Base-by-base conservation (phyloP, 2,329 filamentous ascomycete species). In the Fusarium guadeloupense region DNA sequence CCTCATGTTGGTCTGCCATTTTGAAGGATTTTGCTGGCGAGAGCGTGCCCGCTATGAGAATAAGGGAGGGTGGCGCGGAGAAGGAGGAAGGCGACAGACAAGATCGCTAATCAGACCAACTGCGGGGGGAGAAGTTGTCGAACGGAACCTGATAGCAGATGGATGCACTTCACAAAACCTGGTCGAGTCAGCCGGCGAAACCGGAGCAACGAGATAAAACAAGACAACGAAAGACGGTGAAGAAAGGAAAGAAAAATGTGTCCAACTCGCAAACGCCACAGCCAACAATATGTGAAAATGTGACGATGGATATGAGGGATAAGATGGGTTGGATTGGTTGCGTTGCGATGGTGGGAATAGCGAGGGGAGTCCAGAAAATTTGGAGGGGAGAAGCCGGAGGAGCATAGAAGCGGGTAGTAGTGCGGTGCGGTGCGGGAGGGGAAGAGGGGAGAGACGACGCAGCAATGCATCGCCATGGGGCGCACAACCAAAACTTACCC, bases 1-100 rank as follows among this genome's bases (percentile, higher is more conserved):
- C 92, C 81, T 98, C 94, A 81, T 92, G 82, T 77, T 86, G 83
- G 77, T 86, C 84, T 75, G 83, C 83, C 88, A 82, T 89, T 75
- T 72, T 81, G 64, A 60, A 71, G 61, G 67, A 59, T 62, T 74
- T 71, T 76, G 72, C 69, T 68, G 61, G 66, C 65, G 68, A 72
- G 69, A 66, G 66, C 75, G 75, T 76, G 78, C 77, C 77, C 75
- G 74, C 73, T 70, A 71, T 68, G 71, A 70, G 40, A 26, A 30
- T 65, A 66, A 67, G 63, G 54, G 65, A 66, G 60, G 55, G 59
- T 68, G 64, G 70, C 56, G 66, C 57, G 55, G 47, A 59, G 55
- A 65, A 63, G 48, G 54, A 51, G 58, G 60, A 64, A 67, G 59
- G 61, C 64, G 64, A 57, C 60, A 64, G 60, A 55, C 68, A 64